Evolutionary conservation across 1,284 basidiomycete species (phyloP).

Genomic region (Somion occarium): DNA sequence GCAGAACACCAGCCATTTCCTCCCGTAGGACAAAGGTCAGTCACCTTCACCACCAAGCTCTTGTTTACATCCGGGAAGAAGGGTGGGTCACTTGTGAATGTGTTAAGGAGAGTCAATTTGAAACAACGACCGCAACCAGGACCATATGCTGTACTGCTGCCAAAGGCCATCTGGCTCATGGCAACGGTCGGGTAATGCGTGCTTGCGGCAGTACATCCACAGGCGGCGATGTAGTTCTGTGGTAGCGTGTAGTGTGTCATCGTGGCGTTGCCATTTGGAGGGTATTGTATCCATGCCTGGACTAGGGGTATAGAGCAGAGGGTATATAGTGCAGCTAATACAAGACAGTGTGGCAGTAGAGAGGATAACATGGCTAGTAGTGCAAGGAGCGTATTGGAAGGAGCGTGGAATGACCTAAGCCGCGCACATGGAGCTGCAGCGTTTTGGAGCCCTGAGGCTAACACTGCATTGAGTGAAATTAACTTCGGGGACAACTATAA

Average conservation of each 20-base stretch:
- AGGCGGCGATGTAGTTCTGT: constrained; percentile 48
- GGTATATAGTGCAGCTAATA: neutral
- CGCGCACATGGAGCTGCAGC: neutral
- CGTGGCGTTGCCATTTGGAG: constrained; percentile 25
- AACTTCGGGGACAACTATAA: neutral
- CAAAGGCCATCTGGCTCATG: constrained; percentile 71
- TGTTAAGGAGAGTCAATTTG: constrained; percentile 66
- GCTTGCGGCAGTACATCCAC: constrained; percentile 64
- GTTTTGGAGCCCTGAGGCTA: neutral
- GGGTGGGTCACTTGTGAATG: constrained; percentile 59
- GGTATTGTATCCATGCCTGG: constrained; percentile 54
- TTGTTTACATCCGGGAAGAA: constrained; percentile 61
- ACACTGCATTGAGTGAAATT: neutral
- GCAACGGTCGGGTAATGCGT: constrained; percentile 75
- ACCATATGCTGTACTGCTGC: constrained; percentile 68
- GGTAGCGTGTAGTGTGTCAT: constrained; percentile 33
- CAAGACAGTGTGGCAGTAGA: neutral
- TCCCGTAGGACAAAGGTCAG: constrained; percentile 66
- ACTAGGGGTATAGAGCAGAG: constrained; percentile 14
- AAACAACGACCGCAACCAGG: constrained; percentile 74
- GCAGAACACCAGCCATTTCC: constrained; percentile 63
- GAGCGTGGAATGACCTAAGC: neutral
- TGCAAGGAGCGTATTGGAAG: neutral
- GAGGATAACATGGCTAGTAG: neutral
- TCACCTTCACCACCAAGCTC: constrained; percentile 67